These are phyloP conservation scores for Trametes versicolor DNA, from an alignment of 1,284 basidiomycete species.

Conservation along the genomic window DNA sequence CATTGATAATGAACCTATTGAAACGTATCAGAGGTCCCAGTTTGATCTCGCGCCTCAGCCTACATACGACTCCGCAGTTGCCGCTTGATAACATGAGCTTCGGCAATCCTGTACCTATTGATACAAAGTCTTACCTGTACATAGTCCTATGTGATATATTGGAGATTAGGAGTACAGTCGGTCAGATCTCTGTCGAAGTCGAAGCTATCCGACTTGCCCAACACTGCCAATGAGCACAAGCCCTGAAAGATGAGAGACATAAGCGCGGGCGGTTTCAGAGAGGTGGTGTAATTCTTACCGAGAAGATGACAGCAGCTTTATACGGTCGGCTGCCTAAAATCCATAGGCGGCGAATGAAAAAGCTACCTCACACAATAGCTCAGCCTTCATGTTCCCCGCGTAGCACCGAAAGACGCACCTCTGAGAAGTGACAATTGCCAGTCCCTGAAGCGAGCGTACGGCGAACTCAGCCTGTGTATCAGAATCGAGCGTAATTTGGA, in stretches of 20 bases:
- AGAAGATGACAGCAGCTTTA: not conserved
- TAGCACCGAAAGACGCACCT: not conserved
- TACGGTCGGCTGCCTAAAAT: not conserved
- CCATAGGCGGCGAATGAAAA: slow-evolving; percentile 6
- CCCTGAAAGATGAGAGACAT: not conserved
- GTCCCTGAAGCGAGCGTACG: not conserved
- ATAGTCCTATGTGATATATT: too few species aligned
- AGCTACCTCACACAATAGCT: not conserved
- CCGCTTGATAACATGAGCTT: too few species aligned
- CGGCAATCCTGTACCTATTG: too few species aligned
- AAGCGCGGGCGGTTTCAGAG: too few species aligned
- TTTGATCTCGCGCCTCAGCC: not conserved
- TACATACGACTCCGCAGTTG: not conserved
- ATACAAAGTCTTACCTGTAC: not conserved
- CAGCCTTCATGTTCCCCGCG: not conserved
- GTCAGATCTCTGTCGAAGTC: too few species aligned
- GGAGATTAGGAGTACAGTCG: too few species aligned
- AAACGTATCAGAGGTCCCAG: too few species aligned
- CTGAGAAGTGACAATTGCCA: not conserved
- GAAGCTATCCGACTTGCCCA: not conserved
- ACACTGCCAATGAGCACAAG: not conserved
- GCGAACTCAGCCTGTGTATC: not conserved
- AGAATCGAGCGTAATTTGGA: too few species aligned
- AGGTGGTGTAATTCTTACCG: not conserved
- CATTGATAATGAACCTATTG: not conserved